Conservation (phyloP, 2,329 filamentous ascomycete genomes). For the Lizonia empirigonia region DNA sequence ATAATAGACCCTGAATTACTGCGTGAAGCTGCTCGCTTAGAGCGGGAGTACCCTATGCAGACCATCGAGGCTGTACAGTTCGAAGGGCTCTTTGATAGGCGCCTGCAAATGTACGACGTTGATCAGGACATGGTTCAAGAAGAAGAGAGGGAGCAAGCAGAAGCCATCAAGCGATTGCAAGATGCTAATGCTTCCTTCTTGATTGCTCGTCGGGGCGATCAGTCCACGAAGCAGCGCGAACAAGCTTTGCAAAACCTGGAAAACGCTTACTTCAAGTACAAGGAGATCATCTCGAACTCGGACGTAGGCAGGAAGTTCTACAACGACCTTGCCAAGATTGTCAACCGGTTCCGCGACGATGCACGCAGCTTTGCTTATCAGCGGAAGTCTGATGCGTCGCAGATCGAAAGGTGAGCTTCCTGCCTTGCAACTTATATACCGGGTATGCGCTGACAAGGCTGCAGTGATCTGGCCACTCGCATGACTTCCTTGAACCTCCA, state of each 20-base stretch:
- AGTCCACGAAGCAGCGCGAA: constrained; percentile 75
- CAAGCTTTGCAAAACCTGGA: constrained; percentile 85
- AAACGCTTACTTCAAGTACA: constrained; percentile 93
- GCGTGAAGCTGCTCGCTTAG: constrained; percentile 80
- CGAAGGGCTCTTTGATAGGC: constrained; percentile 84
- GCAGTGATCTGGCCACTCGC: constrained; percentile 63
- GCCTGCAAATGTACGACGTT: constrained; percentile 79
- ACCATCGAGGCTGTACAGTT: constrained; percentile 88
- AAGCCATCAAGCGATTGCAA: constrained; percentile 69
- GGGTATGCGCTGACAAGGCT: constrained; percentile 15
- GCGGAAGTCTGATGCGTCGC: constrained; percentile 78
- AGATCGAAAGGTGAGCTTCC: constrained; percentile 71
- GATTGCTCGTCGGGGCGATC: constrained; percentile 70
- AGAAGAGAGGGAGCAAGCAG: constrained; percentile 77
- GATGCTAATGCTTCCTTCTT: constrained; percentile 81
- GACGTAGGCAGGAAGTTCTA: constrained; percentile 95
- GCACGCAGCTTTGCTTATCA: constrained; percentile 78
- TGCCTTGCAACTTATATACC: neutral
- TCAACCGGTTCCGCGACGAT: constrained; percentile 82
- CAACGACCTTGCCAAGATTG: constrained; percentile 90
- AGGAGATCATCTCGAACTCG: constrained; percentile 90
- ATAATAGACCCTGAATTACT: constrained; percentile 72
- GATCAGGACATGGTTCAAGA: constrained; percentile 74
- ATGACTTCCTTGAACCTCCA: constrained; percentile 64
- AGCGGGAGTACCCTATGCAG: constrained; percentile 84